These are phyloP conservation scores for Pseudogymnoascus pannorum DNA, from an alignment of 2,329 filamentous ascomycete genomes.

Conservation along the genomic window DNA sequence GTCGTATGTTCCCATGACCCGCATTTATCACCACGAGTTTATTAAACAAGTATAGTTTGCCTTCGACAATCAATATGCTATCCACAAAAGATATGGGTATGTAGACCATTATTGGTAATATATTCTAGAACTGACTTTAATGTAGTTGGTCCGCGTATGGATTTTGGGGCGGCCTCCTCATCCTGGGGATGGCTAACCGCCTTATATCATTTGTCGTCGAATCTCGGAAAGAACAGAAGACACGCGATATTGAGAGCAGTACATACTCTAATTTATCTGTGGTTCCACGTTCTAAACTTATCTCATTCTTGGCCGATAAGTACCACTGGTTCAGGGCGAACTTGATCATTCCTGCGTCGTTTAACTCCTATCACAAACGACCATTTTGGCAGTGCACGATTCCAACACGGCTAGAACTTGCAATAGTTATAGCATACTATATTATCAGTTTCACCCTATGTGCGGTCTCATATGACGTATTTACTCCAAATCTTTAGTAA, in stretches of 20 bases:
- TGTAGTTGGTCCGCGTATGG: constrained; percentile 1
- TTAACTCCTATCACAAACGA: neutral
- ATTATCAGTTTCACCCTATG: constrained; percentile 33
- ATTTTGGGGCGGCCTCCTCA: constrained; percentile 4
- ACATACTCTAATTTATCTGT: neutral
- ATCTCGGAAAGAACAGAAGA: neutral
- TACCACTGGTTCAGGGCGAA: constrained; percentile 8
- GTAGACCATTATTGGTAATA: neutral
- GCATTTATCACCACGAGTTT: neutral
- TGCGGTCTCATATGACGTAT: constrained; percentile 33
- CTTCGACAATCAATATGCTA: constrained; percentile 6
- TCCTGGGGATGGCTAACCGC: neutral
- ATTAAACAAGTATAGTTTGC: neutral
- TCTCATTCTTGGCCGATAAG: neutral
- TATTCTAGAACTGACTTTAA: neutral
- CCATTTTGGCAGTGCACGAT: constrained; percentile 31
- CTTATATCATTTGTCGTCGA: neutral
- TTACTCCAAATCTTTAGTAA: constrained; percentile 17
- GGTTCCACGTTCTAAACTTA: neutral
- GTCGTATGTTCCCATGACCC: neutral
- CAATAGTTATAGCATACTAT: constrained; percentile 34
- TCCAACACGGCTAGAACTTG: constrained; percentile 37
- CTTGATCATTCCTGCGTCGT: constrained; percentile 1
- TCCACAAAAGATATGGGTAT: constrained; percentile 8
- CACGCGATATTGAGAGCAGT: neutral